Evolutionary conservation across 1,139 yeast genomes (phyloP).

Genomic region (Debaryomyces singareniensis): DNA sequence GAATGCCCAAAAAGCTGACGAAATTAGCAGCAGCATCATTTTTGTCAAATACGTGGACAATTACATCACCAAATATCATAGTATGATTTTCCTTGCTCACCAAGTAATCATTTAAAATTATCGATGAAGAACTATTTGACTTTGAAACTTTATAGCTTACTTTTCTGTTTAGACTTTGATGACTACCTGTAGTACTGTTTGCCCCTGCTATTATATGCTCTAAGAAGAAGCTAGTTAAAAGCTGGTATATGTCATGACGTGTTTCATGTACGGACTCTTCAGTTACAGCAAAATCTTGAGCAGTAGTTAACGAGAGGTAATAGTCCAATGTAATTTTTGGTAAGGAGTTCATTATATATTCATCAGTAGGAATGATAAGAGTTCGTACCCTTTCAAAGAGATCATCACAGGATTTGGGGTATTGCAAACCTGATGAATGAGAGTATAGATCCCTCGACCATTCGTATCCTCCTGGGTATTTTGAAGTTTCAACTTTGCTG

Average conservation of each 20-base stretch:
- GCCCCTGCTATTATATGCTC: conserved; percentile 23
- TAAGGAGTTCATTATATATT: conserved; percentile 18
- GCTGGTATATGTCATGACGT: conserved; percentile 18
- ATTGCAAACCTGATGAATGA: conserved; percentile 1
- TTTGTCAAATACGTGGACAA: conserved; percentile 49
- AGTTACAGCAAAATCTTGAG: conserved; percentile 17
- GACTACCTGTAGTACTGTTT: conserved; percentile 19
- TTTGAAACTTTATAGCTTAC: conserved; percentile 3
- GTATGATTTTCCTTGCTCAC: conserved; percentile 29
- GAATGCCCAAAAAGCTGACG: conserved; percentile 22
- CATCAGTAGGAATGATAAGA: conserved; percentile 31
- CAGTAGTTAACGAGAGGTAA: conserved; percentile 19
- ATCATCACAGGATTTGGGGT: conserved; percentile 17
- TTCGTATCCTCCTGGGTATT: conserved; percentile 1
- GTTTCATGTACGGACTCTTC: conserved; percentile 29
- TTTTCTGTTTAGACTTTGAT: conserved; percentile 7
- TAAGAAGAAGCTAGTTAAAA: conserved; percentile 24
- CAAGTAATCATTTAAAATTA: conserved; percentile 12
- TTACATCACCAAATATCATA: conserved; percentile 51
- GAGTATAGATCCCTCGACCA: neutral
- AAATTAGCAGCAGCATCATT: conserved; percentile 21
- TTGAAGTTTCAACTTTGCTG: conserved; percentile 5
- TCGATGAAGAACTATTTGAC: neutral
- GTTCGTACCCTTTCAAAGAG: conserved; percentile 24
- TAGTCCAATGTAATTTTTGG: conserved; percentile 22